Base-by-base conservation (phyloP, 495 filamentous ascomycete species). In the Rostrohypoxylon terebratum region DNA sequence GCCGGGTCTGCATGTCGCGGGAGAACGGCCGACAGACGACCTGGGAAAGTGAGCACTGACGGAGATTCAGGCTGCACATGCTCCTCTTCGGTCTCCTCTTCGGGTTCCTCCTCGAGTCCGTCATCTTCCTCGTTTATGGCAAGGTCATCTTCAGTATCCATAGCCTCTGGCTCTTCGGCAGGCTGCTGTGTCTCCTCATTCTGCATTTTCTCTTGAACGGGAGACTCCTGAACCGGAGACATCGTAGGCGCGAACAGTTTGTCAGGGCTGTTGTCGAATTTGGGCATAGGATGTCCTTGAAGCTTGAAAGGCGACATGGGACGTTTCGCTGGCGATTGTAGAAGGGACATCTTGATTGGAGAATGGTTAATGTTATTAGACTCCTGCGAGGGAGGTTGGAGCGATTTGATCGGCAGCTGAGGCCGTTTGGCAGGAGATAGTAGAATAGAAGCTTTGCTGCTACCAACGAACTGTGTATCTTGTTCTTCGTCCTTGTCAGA, bases 381-480 rank as follows among this genome's bases (percentile, higher is more conserved):
- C 8, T 75, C 75, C 5, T 77, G 77, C 3, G 60, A 67, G 20
- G 59, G 51, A 14, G 64, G 60, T 40, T 80, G 78, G n/a, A 77
- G 59, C 20, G 77, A 51, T 61, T 83, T 84, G 13, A 80, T 77
- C 0, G 85, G 81, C 4, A 83, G 77, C 23, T 81, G 72, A 31
- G 81, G 78, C 6, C 84, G 80, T 75, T 86, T 83, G 2, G 85
- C 83, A 13, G 85, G 84, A 6, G 84, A 86, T 16, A 81, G 77
- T 21, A 87, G 76, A 21, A 83, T 73, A 3, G 83, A 78, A 2
- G 58, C 53, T 73, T 85, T 86, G 55, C 28, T 4, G 28, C 28
- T 28, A 28, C 28, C 28, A 82, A 73, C 0, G 80, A 75, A 2
- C 74, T 71, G 57, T 75, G 73, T 25, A 69, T 34, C 16, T 23